Base-by-base conservation (phyloP, 805 yeast species). In the Peterozyma toletana region DNA sequence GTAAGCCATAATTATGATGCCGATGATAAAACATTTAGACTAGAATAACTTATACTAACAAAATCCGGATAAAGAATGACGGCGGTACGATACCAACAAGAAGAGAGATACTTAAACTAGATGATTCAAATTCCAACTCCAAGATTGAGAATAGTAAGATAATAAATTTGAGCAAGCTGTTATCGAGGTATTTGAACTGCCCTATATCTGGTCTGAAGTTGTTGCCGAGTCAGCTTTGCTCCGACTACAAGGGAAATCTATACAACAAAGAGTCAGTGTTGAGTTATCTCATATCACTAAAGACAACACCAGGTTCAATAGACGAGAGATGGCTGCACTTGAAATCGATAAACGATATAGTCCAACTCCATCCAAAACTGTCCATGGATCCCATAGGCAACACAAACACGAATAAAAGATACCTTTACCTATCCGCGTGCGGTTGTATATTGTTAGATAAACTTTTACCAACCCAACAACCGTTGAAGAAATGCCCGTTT, bases 1-100 rank as follows among this genome's bases (percentile, higher is more conserved):
- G 27, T 21, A 21, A 21, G 27, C 27, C 7, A 21, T 21, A 21
- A 5, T 21, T 21, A 21, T 21, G 27, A 21, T 21, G 27, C 4
- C 4, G 7, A 21, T 21, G 27, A 7, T 21, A 21, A 21, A 21
- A 4, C 7, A 21, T 7, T 21, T 4, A 21, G 27, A 7, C 7
- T 4, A 21, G 27, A 17, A 18, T 11, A 36, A 5, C 33, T 16
- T 33, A 27, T 34, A 41, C 48, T 41, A 39, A 44, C 42, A 14
- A 33, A 21, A 9, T 18, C n/a, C 27, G 7, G 27, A 21, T 21
- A 21, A n/a, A 68, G 73, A 78, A 77, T 48, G 91, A 84, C 56
- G 91, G 91, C n/a, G 88, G 90, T 2, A 71, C 86, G 1, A 73
- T 83, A 15, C 80, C 82, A 13, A 73, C 73, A 41, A 65, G 86